Base-by-base conservation (phyloP, 371 early-diverging fungal genomes). In the Mortierella sp. region DNA sequence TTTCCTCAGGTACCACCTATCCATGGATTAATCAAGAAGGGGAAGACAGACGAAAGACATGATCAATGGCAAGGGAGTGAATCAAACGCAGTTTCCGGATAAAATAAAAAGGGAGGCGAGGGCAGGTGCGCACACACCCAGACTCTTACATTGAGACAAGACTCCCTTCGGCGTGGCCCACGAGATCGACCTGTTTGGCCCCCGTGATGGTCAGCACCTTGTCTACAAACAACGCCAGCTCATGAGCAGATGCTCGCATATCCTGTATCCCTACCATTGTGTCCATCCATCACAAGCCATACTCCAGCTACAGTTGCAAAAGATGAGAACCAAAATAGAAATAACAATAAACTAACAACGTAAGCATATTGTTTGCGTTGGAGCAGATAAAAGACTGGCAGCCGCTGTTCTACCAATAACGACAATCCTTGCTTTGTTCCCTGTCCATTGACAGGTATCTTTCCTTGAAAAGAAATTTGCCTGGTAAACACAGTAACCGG, bases 401-500 rank as follows among this genome's bases (percentile, higher is more conserved):
- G 43, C 6, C 43, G 6, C n/a, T n/a, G n/a, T n/a, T n/a, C n/a
- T n/a, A n/a, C n/a, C n/a, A n/a, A n/a, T n/a, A n/a, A n/a, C n/a
- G n/a, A n/a, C 43, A 6, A 6, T 40, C 43, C 43, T 40, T 40
- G 43, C 43, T 40, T 6, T 40, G 2, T 6, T 40, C 43, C 6
- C 43, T 40, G 6, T 40, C 43, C 43, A 40, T 54, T n/a, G 54
- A 54, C 6, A 6, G 21, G 54, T 1, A 24, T 54, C n/a, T 5
- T 4, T 3, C n/a, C 10, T 57, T 11, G 1, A 10, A 28, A 19
- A 55, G n/a, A 8, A 0, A 28, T 40, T n/a, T 76, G 43, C 76
- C 76, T 76, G 76, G 28, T 76, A 76, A 2, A 76, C 76, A 44
- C 76, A 76, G 40, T 76, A 76, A 55, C 76, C 76, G 3, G 76